These are phyloP conservation scores for Pseudogymnoascus sp. DNA, from an alignment of 2,329 filamentous ascomycete genomes.

Conservation along the genomic window DNA sequence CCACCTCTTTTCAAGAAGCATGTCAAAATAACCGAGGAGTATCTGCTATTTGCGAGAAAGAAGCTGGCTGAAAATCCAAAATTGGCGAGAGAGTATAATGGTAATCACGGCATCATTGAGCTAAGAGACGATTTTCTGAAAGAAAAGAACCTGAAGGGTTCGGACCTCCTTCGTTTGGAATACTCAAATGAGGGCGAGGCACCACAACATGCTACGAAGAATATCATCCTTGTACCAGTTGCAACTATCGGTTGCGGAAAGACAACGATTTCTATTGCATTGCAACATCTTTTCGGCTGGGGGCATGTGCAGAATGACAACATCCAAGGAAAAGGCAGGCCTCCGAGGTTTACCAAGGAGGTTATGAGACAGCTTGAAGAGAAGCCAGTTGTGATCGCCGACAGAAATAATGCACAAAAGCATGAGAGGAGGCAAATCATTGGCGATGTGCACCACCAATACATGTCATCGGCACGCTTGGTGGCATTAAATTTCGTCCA, in stretches of 20 bases:
- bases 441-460: slow-evolving; percentile 58
- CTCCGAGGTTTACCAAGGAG: slow-evolving; percentile 66
- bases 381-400: slow-evolving; percentile 71
- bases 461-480: slow-evolving; percentile 56
- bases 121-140: slow-evolving; percentile 81
- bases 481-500: slow-evolving; percentile 88
- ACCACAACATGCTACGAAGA: slow-evolving; percentile 48
- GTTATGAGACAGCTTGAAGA: slow-evolving; percentile 57
- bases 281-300: slow-evolving; percentile 79
- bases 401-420: slow-evolving; percentile 86
- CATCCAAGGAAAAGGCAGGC: slow-evolving; percentile 70
- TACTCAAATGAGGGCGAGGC: slow-evolving; percentile 41
- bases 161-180: slow-evolving; percentile 77
- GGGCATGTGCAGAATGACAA: slow-evolving; percentile 97
- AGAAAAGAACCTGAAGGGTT: slow-evolving; percentile 75
- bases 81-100: slow-evolving; percentile 63
- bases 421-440: slow-evolving; percentile 86
- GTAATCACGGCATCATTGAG: slow-evolving; percentile 91
- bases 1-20: slow-evolving; percentile 79
- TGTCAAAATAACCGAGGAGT: slow-evolving; percentile 80
- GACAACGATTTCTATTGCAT: slow-evolving; percentile 78
- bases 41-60: slow-evolving; percentile 70
- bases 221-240: slow-evolving; percentile 80
- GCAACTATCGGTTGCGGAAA: slow-evolving; percentile 95
- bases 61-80: slow-evolving; percentile 60